Base-by-base conservation (phyloP, 2,329 filamentous ascomycete species). In the Scedosporium aurantiacum region DNA sequence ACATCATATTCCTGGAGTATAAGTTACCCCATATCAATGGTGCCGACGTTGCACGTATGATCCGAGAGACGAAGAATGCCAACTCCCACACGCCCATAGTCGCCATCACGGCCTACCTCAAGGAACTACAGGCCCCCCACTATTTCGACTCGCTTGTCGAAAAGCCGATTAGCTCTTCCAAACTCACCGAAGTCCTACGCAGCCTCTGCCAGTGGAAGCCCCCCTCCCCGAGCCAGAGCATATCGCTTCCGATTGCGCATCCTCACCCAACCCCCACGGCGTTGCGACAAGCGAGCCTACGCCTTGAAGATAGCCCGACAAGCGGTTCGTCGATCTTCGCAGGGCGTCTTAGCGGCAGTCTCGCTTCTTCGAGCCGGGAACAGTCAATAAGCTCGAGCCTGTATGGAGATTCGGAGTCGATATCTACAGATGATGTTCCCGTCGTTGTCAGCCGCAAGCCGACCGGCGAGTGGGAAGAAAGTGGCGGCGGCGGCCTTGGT, bases 1-100 rank as follows among this genome's bases (percentile, higher is more conserved):
- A 99, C 74, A 91, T 97, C 68, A 97, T 99, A 71, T 94, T 99
- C 79, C 93, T 96, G 73, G 94, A 99, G 74, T 97, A 91, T 76
- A 95, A 93, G 71, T 79, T 99, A 55, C 93, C 94, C 8, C 91
- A 96, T 70, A 91, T 97, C 69, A 97, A 91, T 68, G 94, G 94
- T 25, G 89, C 91, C 12, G 94, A 99, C 71, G 90, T 99, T 62
- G 93, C 94, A 58, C 88, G 94, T 40, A 99, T 99, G 94, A 91
- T 99, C 66, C 87, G 94, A 57, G 93, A 97, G 71, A 97, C 93
- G 1, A 94, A 93, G 76, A 97, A 97, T 71, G 85, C 90, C 63
- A 99, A 99, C 71, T 89, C 90, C 0, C 87, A 94, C 67, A 99
- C 94, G 0, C 94, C 94, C 0, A 96, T 99, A 64, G 91, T 99